A percentile compares a stretch with the other conserved stretches of the same genome.
Conservation (phyloP, 139 green algal species). For the Protoeuglena noctilucae region DNA sequence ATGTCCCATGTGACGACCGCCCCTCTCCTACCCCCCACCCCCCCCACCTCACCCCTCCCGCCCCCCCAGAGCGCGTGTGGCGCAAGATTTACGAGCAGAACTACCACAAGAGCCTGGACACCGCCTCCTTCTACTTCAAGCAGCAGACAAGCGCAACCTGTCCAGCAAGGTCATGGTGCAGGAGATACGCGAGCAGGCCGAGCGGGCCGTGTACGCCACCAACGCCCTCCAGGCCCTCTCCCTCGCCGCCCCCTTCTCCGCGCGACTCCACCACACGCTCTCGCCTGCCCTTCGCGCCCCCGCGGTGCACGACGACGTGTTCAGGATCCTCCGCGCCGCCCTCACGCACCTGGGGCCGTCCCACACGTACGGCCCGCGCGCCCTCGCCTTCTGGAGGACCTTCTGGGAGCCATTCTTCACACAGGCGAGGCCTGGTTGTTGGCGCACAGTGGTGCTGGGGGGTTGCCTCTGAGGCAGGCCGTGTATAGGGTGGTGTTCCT, state of each 20-base stretch:
- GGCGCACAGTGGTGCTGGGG: too few relatives aligned
- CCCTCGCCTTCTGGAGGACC: slow-evolving; percentile 51
- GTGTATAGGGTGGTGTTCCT: too few relatives aligned
- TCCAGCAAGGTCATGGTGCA: slow-evolving; percentile 66
- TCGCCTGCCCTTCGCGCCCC: slow-evolving; percentile 46
- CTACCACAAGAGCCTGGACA: slow-evolving; percentile 94
- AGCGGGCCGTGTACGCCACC: slow-evolving; percentile 40
- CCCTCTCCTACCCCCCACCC: too few relatives aligned
- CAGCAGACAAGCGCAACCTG: slow-evolving; percentile 89
- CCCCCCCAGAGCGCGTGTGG: too few relatives aligned
- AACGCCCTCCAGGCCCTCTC: slow-evolving; percentile 15
- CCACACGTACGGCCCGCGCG: slow-evolving; percentile 16
- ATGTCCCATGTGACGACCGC: too few relatives aligned
- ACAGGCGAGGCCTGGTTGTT: too few relatives aligned
- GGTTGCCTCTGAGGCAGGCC: too few relatives aligned
- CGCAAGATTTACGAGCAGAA: slow-evolving; percentile 83
- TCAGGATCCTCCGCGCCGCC: slow-evolving; percentile 45
- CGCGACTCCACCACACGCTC: slow-evolving; percentile 38
- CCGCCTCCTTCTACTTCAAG: slow-evolving; percentile 99
- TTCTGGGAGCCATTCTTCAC: slow-evolving; percentile 82
- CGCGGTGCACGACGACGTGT: slow-evolving; percentile 52
- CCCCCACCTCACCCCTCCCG: too few relatives aligned
- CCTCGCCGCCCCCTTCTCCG: slow-evolving; percentile 16
- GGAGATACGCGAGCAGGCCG: slow-evolving; percentile 76
- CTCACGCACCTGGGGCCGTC: slow-evolving; percentile 38